A percentile compares a stretch with the other conserved stretches of the same genome.
Evolutionary conservation across 352 stramenopile genomes (phyloP).

Genomic region (Pythium aristosporum): DNA sequence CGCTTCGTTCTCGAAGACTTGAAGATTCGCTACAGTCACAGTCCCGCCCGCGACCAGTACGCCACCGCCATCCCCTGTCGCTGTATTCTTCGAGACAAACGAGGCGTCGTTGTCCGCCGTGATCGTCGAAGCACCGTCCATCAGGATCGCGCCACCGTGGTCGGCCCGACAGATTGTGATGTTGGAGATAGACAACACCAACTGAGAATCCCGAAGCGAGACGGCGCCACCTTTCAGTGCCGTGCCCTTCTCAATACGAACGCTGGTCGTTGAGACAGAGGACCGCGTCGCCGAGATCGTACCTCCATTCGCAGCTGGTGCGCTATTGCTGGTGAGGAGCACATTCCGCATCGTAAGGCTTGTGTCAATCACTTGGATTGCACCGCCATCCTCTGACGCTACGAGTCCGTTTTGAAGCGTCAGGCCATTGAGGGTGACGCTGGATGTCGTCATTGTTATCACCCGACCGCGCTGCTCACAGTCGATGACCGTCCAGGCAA

Average conservation of each 20-base stretch:
- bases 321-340: constrained; percentile 19
- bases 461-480: constrained; percentile 28
- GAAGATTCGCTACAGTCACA: neutral
- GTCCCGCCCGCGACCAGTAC: neutral
- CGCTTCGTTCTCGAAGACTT: constrained; percentile 5
- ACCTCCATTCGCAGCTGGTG: constrained; percentile 3
- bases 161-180: constrained; percentile 12
- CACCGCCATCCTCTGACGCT: constrained; percentile 17
- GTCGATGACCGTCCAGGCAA: constrained; percentile 47
- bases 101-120: neutral
- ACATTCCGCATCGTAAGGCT: constrained; percentile 22
- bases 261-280: neutral
- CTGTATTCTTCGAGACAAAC: constrained; percentile 3
- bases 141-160: constrained; percentile 1
- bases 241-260: neutral
- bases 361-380: constrained; percentile 5
- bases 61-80: constrained; percentile 30
- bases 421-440: constrained; percentile 35
- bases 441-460: constrained; percentile 22
- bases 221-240: constrained; percentile 12
- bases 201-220: constrained; percentile 3
- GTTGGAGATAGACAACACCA: constrained; percentile 17
- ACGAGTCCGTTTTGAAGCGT: constrained; percentile 37
- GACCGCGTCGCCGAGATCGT: constrained; percentile 4
- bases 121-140: constrained; percentile 2